Evolutionary conservation across 2,329 filamentous ascomycete species (phyloP).

Genomic region (Cadophora sp.): DNA sequence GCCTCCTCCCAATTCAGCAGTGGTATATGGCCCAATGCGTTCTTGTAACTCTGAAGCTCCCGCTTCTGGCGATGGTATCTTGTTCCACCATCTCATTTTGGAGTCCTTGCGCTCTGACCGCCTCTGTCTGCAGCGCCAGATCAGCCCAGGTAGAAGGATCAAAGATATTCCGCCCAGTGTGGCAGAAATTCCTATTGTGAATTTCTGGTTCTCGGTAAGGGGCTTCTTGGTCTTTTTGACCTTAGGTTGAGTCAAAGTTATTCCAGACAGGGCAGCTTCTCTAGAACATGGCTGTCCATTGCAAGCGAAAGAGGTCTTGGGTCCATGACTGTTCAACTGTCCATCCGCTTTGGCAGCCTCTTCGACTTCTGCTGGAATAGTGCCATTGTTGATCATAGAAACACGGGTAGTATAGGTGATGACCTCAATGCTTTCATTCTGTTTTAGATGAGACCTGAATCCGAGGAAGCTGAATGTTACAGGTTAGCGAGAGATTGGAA

Average conservation of each 20-base stretch:
- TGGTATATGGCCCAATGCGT: background rate
- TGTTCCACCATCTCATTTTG: background rate
- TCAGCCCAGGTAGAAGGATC: background rate
- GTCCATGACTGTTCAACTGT: background rate
- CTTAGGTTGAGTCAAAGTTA: background rate
- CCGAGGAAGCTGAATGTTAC: background rate
- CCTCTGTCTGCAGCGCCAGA: background rate
- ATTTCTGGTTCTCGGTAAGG: background rate
- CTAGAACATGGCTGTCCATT: background rate
- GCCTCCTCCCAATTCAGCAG: background rate
- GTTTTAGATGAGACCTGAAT: background rate
- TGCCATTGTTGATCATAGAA: conserved; percentile 5
- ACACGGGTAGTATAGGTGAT: background rate
- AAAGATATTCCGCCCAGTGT: background rate
- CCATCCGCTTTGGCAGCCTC: background rate
- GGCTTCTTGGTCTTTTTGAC: background rate
- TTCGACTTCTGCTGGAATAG: background rate
- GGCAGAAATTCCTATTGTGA: background rate
- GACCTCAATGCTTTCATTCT: background rate
- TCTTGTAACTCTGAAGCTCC: background rate
- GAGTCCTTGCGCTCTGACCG: background rate
- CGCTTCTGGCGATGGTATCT: background rate
- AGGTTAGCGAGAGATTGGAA: background rate
- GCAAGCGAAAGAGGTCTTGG: background rate
- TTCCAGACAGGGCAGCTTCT: background rate